Percentiles rank a stretch among this genome's conserved stretches.
These are phyloP conservation scores for button mushroom (Agaricus bisporus) DNA, from an alignment of 768 basidiomycete genomes.

Conservation along the genomic window DNA sequence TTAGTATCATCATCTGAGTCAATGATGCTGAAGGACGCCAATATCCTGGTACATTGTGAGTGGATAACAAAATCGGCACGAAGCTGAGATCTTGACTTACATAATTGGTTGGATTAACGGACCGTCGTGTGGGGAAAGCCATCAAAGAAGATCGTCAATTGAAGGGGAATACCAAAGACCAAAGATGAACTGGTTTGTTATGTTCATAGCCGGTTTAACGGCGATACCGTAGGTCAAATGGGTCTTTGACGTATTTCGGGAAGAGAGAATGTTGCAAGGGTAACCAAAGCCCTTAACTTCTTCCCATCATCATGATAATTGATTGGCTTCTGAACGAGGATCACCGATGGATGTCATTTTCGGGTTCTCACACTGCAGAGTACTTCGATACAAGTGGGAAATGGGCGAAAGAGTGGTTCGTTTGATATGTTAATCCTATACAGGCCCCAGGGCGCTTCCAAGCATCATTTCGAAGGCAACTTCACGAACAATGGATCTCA, in stretches of 20 bases:
- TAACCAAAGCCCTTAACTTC: not conserved
- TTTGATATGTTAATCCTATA: not conserved
- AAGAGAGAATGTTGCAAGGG: not conserved
- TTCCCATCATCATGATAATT: not conserved
- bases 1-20: too few relatives aligned
- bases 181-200: slow-evolving; percentile 5
- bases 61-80: not conserved
- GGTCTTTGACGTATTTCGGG: not conserved
- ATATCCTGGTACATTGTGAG: too few relatives aligned
- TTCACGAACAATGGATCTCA: not conserved
- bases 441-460: not conserved
- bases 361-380: not conserved
- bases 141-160: not conserved
- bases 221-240: not conserved
- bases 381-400: not conserved
- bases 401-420: not conserved
- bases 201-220: not conserved
- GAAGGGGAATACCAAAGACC: not conserved
- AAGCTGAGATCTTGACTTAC: not conserved
- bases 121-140: not conserved
- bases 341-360: slow-evolving; percentile 1
- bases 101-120: not conserved
- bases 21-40: too few relatives aligned
- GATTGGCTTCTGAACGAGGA: slow-evolving; percentile 8
- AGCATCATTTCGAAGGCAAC: not conserved